Evolutionary conservation across 805 yeast species (phyloP), one percentile per base, ranked within the genome.

Genomic region (Lachancea lanzarotensis): DNA sequence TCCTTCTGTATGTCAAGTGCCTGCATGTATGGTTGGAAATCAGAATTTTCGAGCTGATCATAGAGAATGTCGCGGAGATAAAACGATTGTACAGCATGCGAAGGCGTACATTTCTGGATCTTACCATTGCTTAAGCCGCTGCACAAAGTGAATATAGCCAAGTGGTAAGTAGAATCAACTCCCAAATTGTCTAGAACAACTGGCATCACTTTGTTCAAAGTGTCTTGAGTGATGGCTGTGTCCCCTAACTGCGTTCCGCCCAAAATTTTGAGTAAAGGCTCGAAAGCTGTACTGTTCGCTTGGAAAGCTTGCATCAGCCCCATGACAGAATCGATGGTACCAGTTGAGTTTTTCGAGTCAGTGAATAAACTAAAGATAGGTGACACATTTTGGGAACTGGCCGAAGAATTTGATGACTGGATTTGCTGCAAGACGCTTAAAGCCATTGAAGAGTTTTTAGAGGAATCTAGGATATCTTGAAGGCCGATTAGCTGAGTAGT

Each of bases 11-110:
- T 48, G 27, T 52, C 48, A 46, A 64, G 45, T 20, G 65, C 66
- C 15, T 48, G 48, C 37, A 62, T 39, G 38, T 61, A 63, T 34
- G 67, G 66, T 8, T 49, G 46, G 41, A 62, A 59, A 17, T 61
- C 61, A 12, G 68, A 64, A 8, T 47, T 49, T 17, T 41, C 45
- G 38, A 64, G 42, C 38, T 60, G 60, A n/a, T 51, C 45, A 52
- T 54, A 63, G 34, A 63, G 52, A 41, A 62, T 61, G 5, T 48
- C 43, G 50, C 63, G 59, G 55, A 63, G 59, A 40, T 60, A 55
- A 41, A 64, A 49, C 40, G 59, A 47, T 52, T 64, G 68, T 19
- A 64, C 67, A 17, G 66, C 61, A 39, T 60, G 65, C 3, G 59
- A 41, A 18, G 48, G 48, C 20, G 54, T 50, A 46, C 67, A 64